phyloP scores from a whole-genome alignment of 345 rosid species.

The Hibiscus syriacus region DNA sequence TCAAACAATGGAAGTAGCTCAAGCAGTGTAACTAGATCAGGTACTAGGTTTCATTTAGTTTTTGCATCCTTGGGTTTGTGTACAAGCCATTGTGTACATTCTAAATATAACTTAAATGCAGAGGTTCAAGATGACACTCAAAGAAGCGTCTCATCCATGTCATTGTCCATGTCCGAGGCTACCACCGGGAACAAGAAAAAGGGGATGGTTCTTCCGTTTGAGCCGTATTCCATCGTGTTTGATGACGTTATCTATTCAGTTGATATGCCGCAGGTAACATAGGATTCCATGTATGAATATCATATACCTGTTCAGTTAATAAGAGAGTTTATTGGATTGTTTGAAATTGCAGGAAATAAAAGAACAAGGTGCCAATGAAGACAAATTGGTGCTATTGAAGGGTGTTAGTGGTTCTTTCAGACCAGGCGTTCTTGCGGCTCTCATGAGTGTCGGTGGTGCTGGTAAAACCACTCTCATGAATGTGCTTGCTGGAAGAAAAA shows the following conservation, averaged over 20 bases:
- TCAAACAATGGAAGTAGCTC: conserved; percentile 15
- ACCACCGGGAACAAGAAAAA: conserved; percentile 20
- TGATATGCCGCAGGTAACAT: conserved; percentile 68
- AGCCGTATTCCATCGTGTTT: conserved; percentile 54
- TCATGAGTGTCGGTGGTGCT: conserved; percentile 76
- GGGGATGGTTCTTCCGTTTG: conserved; percentile 79
- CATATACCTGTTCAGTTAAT: too few species aligned
- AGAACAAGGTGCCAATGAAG: conserved; percentile 45
- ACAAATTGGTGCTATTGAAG: conserved; percentile 58
- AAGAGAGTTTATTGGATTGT: not conserved
- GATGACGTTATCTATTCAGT: conserved; percentile 53
- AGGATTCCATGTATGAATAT: not conserved
- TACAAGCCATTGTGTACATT: not conserved
- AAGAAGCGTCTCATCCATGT: conserved; percentile 12
- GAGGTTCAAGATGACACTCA: conserved; percentile 10
- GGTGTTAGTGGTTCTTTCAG: conserved; percentile 76
- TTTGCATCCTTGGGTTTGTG: not conserved
- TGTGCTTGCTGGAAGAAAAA: conserved; percentile 83
- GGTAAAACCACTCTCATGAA: conserved; percentile 90
- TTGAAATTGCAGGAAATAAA: conserved; percentile 42
- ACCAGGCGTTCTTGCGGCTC: conserved; percentile 79
- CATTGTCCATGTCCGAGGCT: conserved; percentile 16
- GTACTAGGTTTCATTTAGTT: conserved; percentile 6
- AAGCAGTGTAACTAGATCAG: too few species aligned
- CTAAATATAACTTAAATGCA: conserved; percentile 8